Evolutionary conservation across 345 rosid species (phyloP).

Genomic region (Salix suchowensis): DNA sequence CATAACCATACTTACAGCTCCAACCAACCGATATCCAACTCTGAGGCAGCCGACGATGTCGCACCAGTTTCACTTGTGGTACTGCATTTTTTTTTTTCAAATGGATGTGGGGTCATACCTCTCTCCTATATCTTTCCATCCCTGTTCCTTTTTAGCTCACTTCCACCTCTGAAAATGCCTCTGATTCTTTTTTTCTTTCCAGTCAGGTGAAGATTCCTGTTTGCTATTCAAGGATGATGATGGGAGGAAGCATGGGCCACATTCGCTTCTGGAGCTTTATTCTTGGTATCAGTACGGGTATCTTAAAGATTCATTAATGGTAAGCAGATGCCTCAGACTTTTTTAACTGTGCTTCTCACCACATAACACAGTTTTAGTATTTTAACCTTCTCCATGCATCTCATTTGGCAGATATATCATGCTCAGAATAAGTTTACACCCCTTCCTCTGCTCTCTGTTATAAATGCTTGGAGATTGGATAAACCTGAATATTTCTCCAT

Average conservation of each 20-base stretch:
- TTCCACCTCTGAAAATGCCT: not conserved
- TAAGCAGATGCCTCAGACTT: constrained; percentile 23
- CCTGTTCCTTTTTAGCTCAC: not conserved
- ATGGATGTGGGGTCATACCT: not conserved
- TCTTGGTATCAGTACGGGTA: constrained; percentile 64
- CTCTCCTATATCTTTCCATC: not conserved
- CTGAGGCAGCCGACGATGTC: constrained; percentile 22
- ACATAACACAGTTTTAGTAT: not conserved
- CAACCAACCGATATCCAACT: constrained; percentile 27
- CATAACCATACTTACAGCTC: constrained; percentile 22
- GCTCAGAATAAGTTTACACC: constrained; percentile 50
- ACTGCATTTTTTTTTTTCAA: constrained; percentile 7
- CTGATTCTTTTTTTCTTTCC: constrained; percentile 5
- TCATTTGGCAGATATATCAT: constrained; percentile 61
- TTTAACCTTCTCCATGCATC: constrained; percentile 5
- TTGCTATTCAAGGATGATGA: constrained; percentile 76
- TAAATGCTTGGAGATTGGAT: constrained; percentile 50
- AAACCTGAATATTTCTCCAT: constrained; percentile 17
- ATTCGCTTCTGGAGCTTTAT: constrained; percentile 58
- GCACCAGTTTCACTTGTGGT: constrained; percentile 46
- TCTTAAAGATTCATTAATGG: constrained; percentile 57
- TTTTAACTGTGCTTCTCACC: not conserved
- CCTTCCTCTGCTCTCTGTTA: constrained; percentile 43
- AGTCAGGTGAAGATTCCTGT: constrained; percentile 64
- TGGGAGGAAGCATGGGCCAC: constrained; percentile 76